Base-by-base conservation (phyloP, 768 basidiomycete genomes). In the Boletus pseudo-olivaceus region DNA sequence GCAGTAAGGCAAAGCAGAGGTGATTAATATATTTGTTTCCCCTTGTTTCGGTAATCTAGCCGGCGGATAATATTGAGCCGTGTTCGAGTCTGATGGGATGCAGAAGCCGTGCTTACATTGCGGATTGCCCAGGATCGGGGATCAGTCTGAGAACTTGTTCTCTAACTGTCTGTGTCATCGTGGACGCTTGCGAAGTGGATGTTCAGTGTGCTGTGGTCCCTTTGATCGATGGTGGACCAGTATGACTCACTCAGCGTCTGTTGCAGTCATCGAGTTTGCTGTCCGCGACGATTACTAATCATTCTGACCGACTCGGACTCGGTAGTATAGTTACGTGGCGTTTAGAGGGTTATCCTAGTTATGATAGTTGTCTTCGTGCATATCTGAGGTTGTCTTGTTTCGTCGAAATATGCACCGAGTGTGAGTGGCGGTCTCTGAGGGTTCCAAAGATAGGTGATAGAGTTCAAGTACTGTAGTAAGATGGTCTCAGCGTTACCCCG, bases 1-100 rank as follows among this genome's bases (percentile, higher is more conserved):
- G 71, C 93, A 93, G 67, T 94, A 94, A 1, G 97, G 97, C 52
- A 99, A 75, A 35, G 97, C 95, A 59, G 93, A 97, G 11, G 97
- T 98, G 61, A 99, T 86, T 29, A 99, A 76, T 40, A 95, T 76
- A 67, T 98, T 99, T 51, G 78, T 77, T 72, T 94, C 87, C 43
- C 95, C 96, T 42, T 85, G 80, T 70, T 87, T 86, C 11, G 97
- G 97, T 39, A 87, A 69, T 46, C 86, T 88, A 49, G 26, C 30
- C 29, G 41, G 44, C 30, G 10, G 44, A 35, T 45, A 9, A 42
- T 14, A 30, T 12, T 49, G 42, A 52, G 34, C 46, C 1, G 39
- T 14, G 38, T 29, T 42, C 7, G 47, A 47, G 38, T 29, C 44
- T 6, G 45, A 47, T 37, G 33, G 37, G 44, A 14, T 27, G 40